Evolutionary conservation across 345 rosid species (phyloP).

Genomic region (Isatis tinctoria): DNA sequence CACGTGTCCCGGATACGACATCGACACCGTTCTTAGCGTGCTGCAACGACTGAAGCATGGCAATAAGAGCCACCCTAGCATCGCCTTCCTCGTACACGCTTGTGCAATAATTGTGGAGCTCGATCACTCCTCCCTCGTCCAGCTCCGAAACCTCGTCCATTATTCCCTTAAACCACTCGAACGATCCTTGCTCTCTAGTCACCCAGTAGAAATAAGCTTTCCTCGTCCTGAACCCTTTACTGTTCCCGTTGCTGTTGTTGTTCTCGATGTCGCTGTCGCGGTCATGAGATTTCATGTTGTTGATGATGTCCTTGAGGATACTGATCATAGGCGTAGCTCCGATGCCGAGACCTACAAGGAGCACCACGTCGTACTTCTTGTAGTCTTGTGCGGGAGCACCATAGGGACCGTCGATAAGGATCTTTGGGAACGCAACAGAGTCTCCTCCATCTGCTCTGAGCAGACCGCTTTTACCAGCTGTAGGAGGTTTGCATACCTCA

Average conservation of each 20-base stretch:
- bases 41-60: slow-evolving; percentile 82
- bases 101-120: slow-evolving; percentile 83
- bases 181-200: slow-evolving; percentile 89
- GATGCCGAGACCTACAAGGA: slow-evolving; percentile 83
- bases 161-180: slow-evolving; percentile 92
- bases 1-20: slow-evolving; percentile 81
- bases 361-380: slow-evolving; percentile 78
- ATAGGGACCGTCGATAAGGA: slow-evolving; percentile 79
- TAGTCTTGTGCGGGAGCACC: slow-evolving; percentile 98
- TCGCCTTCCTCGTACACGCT: slow-evolving; percentile 96
- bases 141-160: slow-evolving; percentile 87
- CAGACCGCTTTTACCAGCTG: slow-evolving; percentile 59
- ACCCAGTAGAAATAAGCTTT: slow-evolving; percentile 96
- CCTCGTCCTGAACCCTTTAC: slow-evolving; percentile 47
- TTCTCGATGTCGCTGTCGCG: slow-evolving; percentile 24
- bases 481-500: slow-evolving; percentile 65
- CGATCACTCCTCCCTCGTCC: slow-evolving; percentile 67
- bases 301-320: slow-evolving; percentile 84
- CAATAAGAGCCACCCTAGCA: slow-evolving; percentile 77
- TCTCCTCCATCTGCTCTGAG: slow-evolving; percentile 56
- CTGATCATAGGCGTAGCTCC: slow-evolving; percentile 97
- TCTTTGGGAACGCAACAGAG: slow-evolving; percentile 62
- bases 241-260: slow-evolving; percentile 28
- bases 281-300: slow-evolving; percentile 48
- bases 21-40: slow-evolving; percentile 90